A percentile compares a stretch with the other conserved stretches of the same genome.
Evolutionary conservation across 2,329 filamentous ascomycete genomes (phyloP).

Genomic region (Xylaria sp.): DNA sequence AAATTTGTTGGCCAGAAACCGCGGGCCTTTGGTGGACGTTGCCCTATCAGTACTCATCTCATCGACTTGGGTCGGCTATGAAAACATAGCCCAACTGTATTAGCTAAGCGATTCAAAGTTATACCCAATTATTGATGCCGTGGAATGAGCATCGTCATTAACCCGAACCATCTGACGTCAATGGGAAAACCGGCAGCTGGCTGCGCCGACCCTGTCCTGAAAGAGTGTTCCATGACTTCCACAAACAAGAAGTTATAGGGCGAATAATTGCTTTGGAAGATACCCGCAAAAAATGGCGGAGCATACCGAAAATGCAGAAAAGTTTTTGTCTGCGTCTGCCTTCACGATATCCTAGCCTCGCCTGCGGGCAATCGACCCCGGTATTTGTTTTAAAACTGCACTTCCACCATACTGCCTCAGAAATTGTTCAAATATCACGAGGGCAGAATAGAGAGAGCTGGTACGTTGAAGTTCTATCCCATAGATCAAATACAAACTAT

Average conservation of each 20-base stretch:
- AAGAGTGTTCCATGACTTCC: background rate
- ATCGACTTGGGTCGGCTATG: background rate
- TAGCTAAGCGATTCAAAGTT: background rate
- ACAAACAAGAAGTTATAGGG: background rate
- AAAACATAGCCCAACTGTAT: background rate
- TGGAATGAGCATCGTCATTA: too few species aligned
- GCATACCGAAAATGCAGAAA: background rate
- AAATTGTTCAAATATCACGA: background rate
- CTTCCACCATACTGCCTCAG: background rate
- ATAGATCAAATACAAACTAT: background rate
- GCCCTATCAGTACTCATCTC: conserved; percentile 7
- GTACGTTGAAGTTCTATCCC: too few species aligned
- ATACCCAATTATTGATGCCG: background rate
- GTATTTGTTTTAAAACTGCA: background rate
- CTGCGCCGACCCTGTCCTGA: background rate
- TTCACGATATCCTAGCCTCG: background rate
- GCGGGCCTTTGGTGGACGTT: background rate
- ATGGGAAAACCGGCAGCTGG: background rate
- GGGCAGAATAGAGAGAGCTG: background rate
- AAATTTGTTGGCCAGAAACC: background rate
- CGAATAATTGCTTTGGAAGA: background rate
- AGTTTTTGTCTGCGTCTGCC: background rate
- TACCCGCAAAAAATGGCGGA: background rate
- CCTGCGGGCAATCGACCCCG: background rate
- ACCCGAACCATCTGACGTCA: too few species aligned